These are phyloP conservation scores for Mycena albidolilacea DNA, from an alignment of 768 basidiomycete genomes.

Conservation along the genomic window DNA sequence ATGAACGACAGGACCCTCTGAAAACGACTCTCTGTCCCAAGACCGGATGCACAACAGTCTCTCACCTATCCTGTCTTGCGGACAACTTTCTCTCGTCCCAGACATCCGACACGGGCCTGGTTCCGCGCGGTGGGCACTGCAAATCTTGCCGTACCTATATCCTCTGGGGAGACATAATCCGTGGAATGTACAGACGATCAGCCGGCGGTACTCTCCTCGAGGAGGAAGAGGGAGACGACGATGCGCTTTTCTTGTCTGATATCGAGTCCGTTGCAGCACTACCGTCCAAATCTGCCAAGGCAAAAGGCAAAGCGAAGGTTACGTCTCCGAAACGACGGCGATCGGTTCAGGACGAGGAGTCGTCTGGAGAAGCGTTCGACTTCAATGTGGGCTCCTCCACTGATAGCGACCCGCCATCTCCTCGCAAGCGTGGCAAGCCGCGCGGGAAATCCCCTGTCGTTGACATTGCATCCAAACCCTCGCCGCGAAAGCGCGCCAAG, in stretches of 20 bases:
- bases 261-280: constrained; percentile 36
- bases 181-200: constrained; percentile 71
- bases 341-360: constrained; percentile 16
- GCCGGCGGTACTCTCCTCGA: constrained; percentile 50
- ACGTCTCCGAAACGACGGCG: constrained; percentile 17
- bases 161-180: constrained; percentile 80
- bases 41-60: constrained; percentile 62
- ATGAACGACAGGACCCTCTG: constrained; percentile 61
- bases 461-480: neutral
- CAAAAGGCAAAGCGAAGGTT: constrained; percentile 30
- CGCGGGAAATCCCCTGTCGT: neutral
- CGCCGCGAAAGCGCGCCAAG: constrained; percentile 32
- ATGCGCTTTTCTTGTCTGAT: constrained; percentile 53
- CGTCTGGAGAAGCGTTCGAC: constrained; percentile 45
- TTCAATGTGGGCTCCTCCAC: constrained; percentile 41
- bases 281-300: constrained; percentile 23
- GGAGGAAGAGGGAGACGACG: constrained; percentile 50
- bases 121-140: constrained; percentile 78
- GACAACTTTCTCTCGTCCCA: constrained; percentile 55
- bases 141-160: constrained; percentile 65
- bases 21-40: constrained; percentile 68
- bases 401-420: constrained; percentile 41
- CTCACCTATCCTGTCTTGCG: constrained; percentile 74
- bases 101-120: constrained; percentile 48
- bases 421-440: constrained; percentile 44